Evolutionary conservation across 495 filamentous ascomycete genomes (phyloP).

Genomic region (Penicillium diatomitis): DNA sequence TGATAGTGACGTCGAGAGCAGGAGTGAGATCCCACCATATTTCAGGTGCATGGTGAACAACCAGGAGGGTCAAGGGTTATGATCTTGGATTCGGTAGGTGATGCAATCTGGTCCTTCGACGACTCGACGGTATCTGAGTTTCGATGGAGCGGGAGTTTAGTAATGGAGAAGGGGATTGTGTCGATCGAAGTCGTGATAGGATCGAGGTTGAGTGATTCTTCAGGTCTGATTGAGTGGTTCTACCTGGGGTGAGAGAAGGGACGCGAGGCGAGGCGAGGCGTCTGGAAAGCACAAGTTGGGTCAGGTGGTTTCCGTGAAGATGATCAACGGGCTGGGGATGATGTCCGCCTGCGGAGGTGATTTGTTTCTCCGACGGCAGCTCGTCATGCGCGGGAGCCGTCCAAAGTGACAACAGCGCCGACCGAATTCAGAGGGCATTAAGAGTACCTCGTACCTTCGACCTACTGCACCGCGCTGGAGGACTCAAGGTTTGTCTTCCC

Average conservation of each 20-base stretch:
- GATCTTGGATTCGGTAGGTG: no score
- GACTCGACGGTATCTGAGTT: no score
- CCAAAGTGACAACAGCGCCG: not conserved
- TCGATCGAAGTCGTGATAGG: no score
- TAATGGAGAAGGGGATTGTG: no score
- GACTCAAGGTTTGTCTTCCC: not conserved
- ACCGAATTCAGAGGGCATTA: not conserved
- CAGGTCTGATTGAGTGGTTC: no score
- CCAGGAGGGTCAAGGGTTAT: not conserved
- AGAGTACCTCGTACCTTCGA: not conserved
- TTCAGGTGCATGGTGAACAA: conserved; percentile 33
- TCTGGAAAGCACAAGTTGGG: not conserved
- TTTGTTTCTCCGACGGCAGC: conserved; percentile 20
- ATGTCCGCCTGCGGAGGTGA: conserved; percentile 11
- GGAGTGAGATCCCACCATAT: conserved; percentile 24
- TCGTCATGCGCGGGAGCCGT: not conserved
- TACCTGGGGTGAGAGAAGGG: no score
- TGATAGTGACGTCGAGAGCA: conserved; percentile 39
- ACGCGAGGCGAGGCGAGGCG: no score
- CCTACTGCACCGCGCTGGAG: not conserved
- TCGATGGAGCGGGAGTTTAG: no score
- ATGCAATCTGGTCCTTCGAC: no score
- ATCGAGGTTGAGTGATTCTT: no score
- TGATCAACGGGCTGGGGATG: conserved; percentile 12
- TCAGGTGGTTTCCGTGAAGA: not conserved